Percentiles rank a stretch among this genome's conserved stretches.
These are phyloP conservation scores for Saccharomycopsis sp. DNA, from an alignment of 805 yeast species.

Conservation along the genomic window DNA sequence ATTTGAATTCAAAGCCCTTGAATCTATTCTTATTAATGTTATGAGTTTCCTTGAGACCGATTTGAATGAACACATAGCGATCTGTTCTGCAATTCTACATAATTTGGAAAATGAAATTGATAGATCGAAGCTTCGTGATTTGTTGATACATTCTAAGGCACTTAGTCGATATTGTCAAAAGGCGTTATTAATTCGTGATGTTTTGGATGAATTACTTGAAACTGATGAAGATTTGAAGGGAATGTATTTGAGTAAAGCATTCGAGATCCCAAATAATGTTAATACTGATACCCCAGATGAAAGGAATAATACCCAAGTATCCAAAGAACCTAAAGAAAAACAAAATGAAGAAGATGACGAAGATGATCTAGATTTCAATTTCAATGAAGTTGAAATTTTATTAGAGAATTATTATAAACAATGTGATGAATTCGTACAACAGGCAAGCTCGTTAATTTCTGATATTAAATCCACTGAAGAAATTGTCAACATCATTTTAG, in stretches of 20 bases:
- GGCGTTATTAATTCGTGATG: conserved; percentile 72
- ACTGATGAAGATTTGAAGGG: conserved; percentile 83
- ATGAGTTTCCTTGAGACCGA: conserved; percentile 75
- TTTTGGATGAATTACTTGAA: conserved; percentile 77
- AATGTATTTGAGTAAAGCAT: conserved; percentile 60
- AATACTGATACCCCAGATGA: neutral
- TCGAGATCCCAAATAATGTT: neutral
- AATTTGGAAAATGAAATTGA: conserved; percentile 83
- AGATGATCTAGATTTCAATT: conserved; percentile 10
- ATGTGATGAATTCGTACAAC: conserved; percentile 90
- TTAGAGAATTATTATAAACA: conserved; percentile 87
- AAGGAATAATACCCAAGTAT: neutral
- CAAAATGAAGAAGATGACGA: conserved; percentile 50
- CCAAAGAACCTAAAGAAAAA: conserved; percentile 34
- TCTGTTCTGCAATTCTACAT: conserved; percentile 61
- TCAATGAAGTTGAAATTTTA: conserved; percentile 72
- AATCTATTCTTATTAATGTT: conserved; percentile 76
- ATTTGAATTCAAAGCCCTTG: conserved; percentile 87
- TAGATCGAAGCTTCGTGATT: conserved; percentile 64
- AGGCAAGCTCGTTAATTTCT: conserved; percentile 66
- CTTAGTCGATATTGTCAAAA: conserved; percentile 79
- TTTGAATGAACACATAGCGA: conserved; percentile 75
- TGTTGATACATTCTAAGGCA: conserved; percentile 79
- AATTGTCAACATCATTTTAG: conserved; percentile 85
- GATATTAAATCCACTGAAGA: conserved; percentile 92